These are phyloP conservation scores for Phoma sp. DNA, from an alignment of 2,329 filamentous ascomycete species.

Conservation along the genomic window DNA sequence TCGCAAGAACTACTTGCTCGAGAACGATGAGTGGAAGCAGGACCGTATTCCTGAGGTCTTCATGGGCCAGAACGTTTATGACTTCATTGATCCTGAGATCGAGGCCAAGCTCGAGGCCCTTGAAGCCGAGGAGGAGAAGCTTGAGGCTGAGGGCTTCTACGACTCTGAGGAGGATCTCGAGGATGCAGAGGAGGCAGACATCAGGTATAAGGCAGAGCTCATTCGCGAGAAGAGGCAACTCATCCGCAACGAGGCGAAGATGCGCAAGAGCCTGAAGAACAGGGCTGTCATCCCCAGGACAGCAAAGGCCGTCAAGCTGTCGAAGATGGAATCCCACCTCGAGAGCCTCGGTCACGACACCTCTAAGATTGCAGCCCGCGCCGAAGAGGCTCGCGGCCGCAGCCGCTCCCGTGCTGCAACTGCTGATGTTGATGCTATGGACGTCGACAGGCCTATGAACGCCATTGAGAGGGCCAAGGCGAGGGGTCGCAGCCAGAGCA, in stretches of 20 bases:
- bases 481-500: conserved; percentile 67
- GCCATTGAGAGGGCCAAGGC: conserved; percentile 69
- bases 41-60: conserved; percentile 94
- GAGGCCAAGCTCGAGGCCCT: conserved; percentile 88
- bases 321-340: conserved; percentile 85
- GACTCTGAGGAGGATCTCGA: conserved; percentile 76
- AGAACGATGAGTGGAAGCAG: conserved; percentile 91
- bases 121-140: conserved; percentile 92
- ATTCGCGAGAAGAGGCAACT: conserved; percentile 94
- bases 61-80: conserved; percentile 96
- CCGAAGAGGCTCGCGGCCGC: conserved; percentile 75
- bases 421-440: conserved; percentile 73
- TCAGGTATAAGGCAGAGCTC: conserved; percentile 87
- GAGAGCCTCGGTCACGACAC: conserved; percentile 87
- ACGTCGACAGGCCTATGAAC: conserved; percentile 57
- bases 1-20: conserved; percentile 83
- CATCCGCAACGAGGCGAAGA: conserved; percentile 91
- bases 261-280: conserved; percentile 98
- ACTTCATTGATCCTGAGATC: conserved; percentile 97
- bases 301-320: conserved; percentile 78
- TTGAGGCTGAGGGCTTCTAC: conserved; percentile 92
- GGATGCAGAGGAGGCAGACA: conserved; percentile 86
- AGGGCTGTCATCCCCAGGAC: conserved; percentile 89
- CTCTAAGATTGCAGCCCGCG: conserved; percentile 73
- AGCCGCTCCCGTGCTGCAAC: conserved; percentile 62